Evolutionary conservation across 192 early-diverging fungal species (phyloP), one percentile per base, ranked within the genome.

Genomic region (Thamnidium elegans): DNA sequence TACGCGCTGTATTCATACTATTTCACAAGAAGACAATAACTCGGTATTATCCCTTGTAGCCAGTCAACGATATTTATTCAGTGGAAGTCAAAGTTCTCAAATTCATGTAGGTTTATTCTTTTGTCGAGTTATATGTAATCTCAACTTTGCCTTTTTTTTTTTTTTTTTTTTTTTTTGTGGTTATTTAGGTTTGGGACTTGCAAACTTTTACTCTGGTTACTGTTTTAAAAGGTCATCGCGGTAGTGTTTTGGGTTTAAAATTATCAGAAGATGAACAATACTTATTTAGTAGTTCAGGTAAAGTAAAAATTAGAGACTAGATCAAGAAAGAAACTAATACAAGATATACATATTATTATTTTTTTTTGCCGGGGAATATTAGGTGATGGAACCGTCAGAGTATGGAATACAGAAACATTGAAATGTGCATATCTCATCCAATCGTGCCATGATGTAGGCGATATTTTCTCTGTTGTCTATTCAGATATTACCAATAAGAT

Each of bases 301-400:
- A 50, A 50, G 52, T 26, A 58, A 67, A 26, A 26, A 26, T 26
- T 26, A 26, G 26, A 26, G 26, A 26, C 26, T 64, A 75, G 69
- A 8, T 77, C 77, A 42, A 50, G 73, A 19, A 64, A 50, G 13
- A 30, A 31, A 46, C 15, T 21, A 42, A 36, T 11, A 32, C 26
- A n/a, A 34, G 9, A 32, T 11, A 26, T 26, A n/a, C n/a, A 26
- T 26, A 2, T 26, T 26, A 2, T 15, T 50, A 21, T n/a, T 51
- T 74, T 71, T 17, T 68, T 81, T 43, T 64, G 10, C 5, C 9
- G 79, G 50, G 78, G 58, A 34, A 76, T 68, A 61, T 67, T 73
- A 69, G 86, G 87, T n/a, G 90, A 92, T 59, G 86, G 88, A 10
- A 87, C 81, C 1, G 83, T 92, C 44, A 76, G 87, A 36, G 79